phyloP scores from a whole-genome alignment of 768 basidiomycete species.

The Rhizopogon roseolus region DNA sequence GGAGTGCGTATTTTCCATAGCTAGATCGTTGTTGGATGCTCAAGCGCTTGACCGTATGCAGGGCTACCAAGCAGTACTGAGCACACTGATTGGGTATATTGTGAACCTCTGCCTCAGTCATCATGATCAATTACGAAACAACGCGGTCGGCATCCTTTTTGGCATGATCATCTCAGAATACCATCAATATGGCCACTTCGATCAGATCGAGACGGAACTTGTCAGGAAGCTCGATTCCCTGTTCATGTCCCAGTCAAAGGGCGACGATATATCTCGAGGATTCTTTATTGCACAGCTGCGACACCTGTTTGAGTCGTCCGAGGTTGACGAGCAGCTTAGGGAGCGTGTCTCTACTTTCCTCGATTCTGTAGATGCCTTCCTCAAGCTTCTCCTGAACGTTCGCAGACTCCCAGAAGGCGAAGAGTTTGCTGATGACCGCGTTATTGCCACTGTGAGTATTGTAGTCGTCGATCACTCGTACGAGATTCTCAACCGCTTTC shows the following conservation, averaged over 20 bases:
- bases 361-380: constrained; percentile 87
- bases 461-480: not conserved
- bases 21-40: not conserved
- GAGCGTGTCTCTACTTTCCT: constrained; percentile 78
- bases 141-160: constrained; percentile 89
- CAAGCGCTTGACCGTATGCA: constrained; percentile 23
- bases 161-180: constrained; percentile 95
- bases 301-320: constrained; percentile 79
- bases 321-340: constrained; percentile 76
- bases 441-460: constrained; percentile 73
- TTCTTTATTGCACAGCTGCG: constrained; percentile 92
- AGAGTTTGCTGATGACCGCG: constrained; percentile 91
- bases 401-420: constrained; percentile 88
- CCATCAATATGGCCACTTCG: constrained; percentile 79
- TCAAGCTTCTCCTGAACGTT: constrained; percentile 83
- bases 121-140: constrained; percentile 86
- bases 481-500: constrained; percentile 6
- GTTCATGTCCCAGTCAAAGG: constrained; percentile 91
- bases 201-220: constrained; percentile 86
- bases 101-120: constrained; percentile 92
- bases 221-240: constrained; percentile 87
- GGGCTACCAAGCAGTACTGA: constrained; percentile 83
- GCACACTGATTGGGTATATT: constrained; percentile 81
- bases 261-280: constrained; percentile 85
- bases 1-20: constrained; percentile 46